phyloP scores from a whole-genome alignment of 2,329 filamentous ascomycete species.

The Herpotrichia juniperi region DNA sequence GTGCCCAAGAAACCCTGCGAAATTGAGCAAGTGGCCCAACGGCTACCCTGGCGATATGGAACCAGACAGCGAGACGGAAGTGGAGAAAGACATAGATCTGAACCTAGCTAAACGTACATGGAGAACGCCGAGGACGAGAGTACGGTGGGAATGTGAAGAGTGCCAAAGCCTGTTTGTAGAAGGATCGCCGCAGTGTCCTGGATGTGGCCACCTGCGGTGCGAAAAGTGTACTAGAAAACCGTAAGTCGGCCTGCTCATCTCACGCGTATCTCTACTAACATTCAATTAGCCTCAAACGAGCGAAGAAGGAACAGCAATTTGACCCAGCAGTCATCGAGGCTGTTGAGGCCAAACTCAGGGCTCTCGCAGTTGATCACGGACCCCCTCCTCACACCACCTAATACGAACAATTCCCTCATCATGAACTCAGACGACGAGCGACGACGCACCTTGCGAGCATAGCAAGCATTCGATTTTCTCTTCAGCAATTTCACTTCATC shows the following conservation, averaged over 20 bases:
- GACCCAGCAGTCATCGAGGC: slow-evolving; percentile 66
- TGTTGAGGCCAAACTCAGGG: slow-evolving; percentile 61
- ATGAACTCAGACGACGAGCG: slow-evolving; percentile 11
- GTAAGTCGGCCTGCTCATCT: slow-evolving; percentile 35
- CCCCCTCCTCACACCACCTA: slow-evolving; percentile 3
- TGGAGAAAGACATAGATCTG: slow-evolving; percentile 21
- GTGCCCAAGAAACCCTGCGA: slow-evolving; percentile 79
- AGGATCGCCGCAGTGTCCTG: slow-evolving; percentile 62
- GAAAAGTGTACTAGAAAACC: slow-evolving; percentile 62
- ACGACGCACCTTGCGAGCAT: slow-evolving; percentile 4
- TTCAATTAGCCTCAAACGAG: slow-evolving; percentile 59
- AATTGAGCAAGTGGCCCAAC: slow-evolving; percentile 71
- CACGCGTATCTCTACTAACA: slow-evolving; percentile 7
- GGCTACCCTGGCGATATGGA: slow-evolving; percentile 71
- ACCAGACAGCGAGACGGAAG: slow-evolving; percentile 39
- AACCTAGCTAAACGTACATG: slow-evolving; percentile 45
- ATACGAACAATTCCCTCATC: neutral
- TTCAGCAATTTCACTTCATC: slow-evolving; percentile 12
- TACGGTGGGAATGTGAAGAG: slow-evolving; percentile 62
- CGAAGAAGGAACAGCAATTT: slow-evolving; percentile 60
- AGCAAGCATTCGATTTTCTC: neutral
- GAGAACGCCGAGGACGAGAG: slow-evolving; percentile 51
- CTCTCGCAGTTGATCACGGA: slow-evolving; percentile 35
- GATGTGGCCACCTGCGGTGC: slow-evolving; percentile 67
- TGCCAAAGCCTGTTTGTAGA: slow-evolving; percentile 67